Conservation (phyloP, 768 basidiomycete genomes). For the Agrocybe praecox region DNA sequence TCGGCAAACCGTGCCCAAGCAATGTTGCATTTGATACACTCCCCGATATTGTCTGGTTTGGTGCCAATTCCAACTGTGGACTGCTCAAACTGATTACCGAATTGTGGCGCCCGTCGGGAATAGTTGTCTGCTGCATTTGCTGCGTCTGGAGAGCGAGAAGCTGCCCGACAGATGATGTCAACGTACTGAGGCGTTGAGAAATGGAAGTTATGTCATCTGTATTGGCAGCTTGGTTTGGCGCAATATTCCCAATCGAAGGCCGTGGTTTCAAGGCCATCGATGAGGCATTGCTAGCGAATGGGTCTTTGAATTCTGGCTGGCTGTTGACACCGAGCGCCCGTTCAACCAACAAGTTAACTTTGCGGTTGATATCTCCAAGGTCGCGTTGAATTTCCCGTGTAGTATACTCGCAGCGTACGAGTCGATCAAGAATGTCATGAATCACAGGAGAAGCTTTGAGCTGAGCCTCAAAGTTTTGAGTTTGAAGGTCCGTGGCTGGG, state of each 20-base stretch:
- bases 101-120: constrained; percentile 38
- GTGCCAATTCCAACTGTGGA: constrained; percentile 50
- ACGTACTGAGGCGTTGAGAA: constrained; percentile 74
- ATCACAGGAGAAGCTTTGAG: constrained; percentile 77
- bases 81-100: constrained; percentile 41
- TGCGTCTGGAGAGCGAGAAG: constrained; percentile 82
- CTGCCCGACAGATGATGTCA: constrained; percentile 86
- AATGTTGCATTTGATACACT: constrained; percentile 39
- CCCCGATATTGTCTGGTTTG: constrained; percentile 44
- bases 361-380: constrained; percentile 72
- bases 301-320: constrained; percentile 83
- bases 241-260: constrained; percentile 67
- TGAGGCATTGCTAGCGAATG: constrained; percentile 60
- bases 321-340: constrained; percentile 46
- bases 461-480: constrained; percentile 65
- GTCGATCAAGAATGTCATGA: constrained; percentile 74
- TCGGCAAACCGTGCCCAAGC: constrained; percentile 64
- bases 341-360: constrained; percentile 77
- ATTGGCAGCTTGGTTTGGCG: constrained; percentile 69
- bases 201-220: constrained; percentile 76
- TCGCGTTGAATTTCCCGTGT: constrained; percentile 76
- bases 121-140: constrained; percentile 52
- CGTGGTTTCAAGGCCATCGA: constrained; percentile 45
- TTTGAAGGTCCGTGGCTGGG: constrained; percentile 47
- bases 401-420: constrained; percentile 69